Evolutionary conservation across 495 filamentous ascomycete genomes (phyloP).

Genomic region (Patellaria atrata): DNA sequence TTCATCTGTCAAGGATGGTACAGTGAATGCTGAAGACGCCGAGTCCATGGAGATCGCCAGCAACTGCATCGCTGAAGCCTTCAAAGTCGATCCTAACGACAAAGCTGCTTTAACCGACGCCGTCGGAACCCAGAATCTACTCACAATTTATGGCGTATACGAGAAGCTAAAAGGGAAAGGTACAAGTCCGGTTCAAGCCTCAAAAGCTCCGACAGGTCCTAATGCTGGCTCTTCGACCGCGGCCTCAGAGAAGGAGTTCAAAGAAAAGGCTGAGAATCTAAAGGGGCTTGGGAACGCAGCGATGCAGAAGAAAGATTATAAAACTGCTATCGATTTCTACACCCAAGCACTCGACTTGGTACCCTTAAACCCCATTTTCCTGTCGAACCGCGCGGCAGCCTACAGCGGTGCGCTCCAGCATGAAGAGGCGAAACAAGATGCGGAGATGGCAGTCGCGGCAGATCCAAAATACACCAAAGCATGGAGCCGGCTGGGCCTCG

Average conservation of each 20-base stretch:
- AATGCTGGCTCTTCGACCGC: conserved; percentile 15
- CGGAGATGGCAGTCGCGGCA: conserved; percentile 68
- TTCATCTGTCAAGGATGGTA: conserved; percentile 75
- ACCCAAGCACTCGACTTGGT: conserved; percentile 64
- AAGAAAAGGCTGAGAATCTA: conserved; percentile 61
- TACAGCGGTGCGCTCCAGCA: conserved; percentile 71
- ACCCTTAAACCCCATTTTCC: conserved; percentile 85
- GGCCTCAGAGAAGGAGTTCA: conserved; percentile 24
- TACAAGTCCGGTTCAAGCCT: conserved; percentile 14
- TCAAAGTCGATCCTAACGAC: conserved; percentile 80
- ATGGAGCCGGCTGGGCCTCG: conserved; percentile 83
- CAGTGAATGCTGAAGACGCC: conserved; percentile 67
- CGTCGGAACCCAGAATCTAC: conserved; percentile 68
- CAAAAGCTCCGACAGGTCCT: conserved; percentile 5
- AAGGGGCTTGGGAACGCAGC: conserved; percentile 89
- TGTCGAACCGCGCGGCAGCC: conserved; percentile 92
- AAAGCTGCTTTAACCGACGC: conserved; percentile 58
- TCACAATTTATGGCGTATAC: conserved; percentile 85
- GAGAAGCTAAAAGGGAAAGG: conserved; percentile 77
- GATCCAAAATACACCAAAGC: conserved; percentile 94
- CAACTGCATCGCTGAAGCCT: conserved; percentile 86
- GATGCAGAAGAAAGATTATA: conserved; percentile 85
- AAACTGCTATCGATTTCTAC: conserved; percentile 66
- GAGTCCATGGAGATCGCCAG: conserved; percentile 86
- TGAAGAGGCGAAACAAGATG: conserved; percentile 65